These are phyloP conservation scores for Podospora didyma DNA, from an alignment of 495 filamentous ascomycete species.

Conservation along the genomic window DNA sequence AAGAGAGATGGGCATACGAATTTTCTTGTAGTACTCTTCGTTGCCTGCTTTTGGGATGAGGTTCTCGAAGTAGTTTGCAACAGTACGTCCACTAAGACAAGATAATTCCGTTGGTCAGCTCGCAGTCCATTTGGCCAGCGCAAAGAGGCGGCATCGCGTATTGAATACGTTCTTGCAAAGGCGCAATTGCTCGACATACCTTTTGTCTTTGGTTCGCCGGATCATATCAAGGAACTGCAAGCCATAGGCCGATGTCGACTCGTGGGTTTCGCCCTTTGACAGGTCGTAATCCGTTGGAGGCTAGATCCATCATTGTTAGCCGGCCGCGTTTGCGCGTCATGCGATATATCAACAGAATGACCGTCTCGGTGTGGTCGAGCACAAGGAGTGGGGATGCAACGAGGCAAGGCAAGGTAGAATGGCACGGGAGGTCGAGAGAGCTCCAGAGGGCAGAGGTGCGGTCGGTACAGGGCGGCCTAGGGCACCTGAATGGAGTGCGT, in stretches of 20 bases:
- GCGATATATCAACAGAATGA: neutral
- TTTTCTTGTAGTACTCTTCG: constrained; percentile 70
- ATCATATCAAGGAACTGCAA: constrained; percentile 61
- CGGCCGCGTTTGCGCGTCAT: neutral
- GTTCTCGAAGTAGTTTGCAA: constrained; percentile 67
- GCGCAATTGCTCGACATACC: constrained; percentile 52
- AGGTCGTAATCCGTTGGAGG: constrained; percentile 33
- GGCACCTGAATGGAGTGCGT: neutral
- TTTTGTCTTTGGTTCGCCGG: constrained; percentile 66
- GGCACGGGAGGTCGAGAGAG: neutral
- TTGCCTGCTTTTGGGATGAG: constrained; percentile 59
- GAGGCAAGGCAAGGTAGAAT: neutral
- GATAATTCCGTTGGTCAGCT: constrained; percentile 11
- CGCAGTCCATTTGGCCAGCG: neutral
- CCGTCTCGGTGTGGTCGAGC: neutral
- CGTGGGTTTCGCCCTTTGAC: constrained; percentile 48
- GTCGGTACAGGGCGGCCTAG: neutral
- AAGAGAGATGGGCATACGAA: constrained; percentile 69
- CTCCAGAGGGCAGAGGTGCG: neutral
- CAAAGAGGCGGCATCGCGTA: neutral
- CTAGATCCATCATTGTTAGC: constrained; percentile 20
- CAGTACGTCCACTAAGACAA: constrained; percentile 56
- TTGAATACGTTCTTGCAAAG: neutral
- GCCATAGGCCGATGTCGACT: constrained; percentile 65
- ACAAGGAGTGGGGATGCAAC: neutral